Evolutionary conservation across 2,329 filamentous ascomycete species (phyloP).

Genomic region (Aureobasidium sp.): DNA sequence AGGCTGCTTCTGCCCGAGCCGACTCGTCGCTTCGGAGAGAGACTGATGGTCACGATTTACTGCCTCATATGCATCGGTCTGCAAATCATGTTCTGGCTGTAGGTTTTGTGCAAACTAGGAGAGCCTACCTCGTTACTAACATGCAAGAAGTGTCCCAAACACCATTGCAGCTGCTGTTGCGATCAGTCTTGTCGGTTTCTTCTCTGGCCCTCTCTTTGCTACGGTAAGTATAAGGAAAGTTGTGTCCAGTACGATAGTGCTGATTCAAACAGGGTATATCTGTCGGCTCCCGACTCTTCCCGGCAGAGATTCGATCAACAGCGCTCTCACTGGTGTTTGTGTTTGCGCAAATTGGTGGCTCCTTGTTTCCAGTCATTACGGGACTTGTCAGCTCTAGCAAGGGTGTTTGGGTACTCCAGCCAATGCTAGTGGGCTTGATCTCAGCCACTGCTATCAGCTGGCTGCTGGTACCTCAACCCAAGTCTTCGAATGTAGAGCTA

Average conservation of each 20-base stretch:
- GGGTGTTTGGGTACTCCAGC: slow-evolving; percentile 46
- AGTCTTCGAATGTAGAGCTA: not conserved
- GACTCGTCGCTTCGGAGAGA: slow-evolving; percentile 53
- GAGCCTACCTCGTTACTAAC: not conserved
- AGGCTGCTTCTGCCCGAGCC: slow-evolving; percentile 53
- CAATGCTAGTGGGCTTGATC: slow-evolving; percentile 45
- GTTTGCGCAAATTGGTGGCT: slow-evolving; percentile 21
- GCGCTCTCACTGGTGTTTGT: slow-evolving; percentile 34
- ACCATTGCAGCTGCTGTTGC: slow-evolving; percentile 47
- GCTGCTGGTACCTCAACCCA: not conserved
- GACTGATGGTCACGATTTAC: slow-evolving; percentile 41
- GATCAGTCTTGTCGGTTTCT: slow-evolving; percentile 50
- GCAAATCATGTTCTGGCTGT: slow-evolving; percentile 55
- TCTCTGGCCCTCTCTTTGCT: slow-evolving; percentile 53
- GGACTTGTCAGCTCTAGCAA: slow-evolving; percentile 24
- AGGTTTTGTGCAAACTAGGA: not conserved
- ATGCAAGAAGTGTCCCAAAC: slow-evolving; percentile 32
- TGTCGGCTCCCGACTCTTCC: slow-evolving; percentile 47
- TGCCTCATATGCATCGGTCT: slow-evolving; percentile 45
- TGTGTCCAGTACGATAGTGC: not conserved
- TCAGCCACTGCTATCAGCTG: slow-evolving; percentile 28
- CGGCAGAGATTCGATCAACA: slow-evolving; percentile 40
- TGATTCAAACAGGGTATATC: slow-evolving; percentile 43
- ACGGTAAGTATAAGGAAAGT: slow-evolving; percentile 34
- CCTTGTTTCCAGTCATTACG: slow-evolving; percentile 21